Evolutionary conservation across 148 eudicot species (phyloP).

Genomic region (Rhododendron mucronatum): DNA sequence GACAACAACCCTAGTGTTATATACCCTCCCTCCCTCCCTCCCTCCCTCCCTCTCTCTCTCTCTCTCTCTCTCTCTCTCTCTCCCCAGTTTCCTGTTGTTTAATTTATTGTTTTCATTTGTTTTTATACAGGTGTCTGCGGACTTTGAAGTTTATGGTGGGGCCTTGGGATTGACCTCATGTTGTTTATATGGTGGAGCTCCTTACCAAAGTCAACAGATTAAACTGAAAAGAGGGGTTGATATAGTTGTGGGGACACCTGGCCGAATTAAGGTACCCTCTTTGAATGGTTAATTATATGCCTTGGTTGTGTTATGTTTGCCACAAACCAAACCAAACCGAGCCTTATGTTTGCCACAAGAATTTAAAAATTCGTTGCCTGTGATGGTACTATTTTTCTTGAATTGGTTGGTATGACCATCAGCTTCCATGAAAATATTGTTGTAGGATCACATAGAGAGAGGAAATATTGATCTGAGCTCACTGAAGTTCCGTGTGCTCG

Average conservation of each 20-base stretch:
- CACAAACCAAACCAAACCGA: too few relatives aligned
- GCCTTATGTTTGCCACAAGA: background rate
- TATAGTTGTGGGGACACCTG: conserved; percentile 77
- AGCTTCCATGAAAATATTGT: background rate
- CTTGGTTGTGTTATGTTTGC: background rate
- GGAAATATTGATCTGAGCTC: conserved; percentile 72
- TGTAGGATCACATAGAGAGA: conserved; percentile 75
- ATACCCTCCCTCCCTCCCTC: background rate
- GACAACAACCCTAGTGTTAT: background rate
- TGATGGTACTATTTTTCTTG: background rate
- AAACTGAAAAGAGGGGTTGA: conserved; percentile 81
- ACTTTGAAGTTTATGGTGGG: conserved; percentile 70
- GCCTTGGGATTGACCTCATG: conserved; percentile 56
- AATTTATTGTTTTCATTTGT: background rate
- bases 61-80: background rate
- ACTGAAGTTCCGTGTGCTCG: conserved; percentile 81
- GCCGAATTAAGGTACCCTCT: conserved; percentile 73
- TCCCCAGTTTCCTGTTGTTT: background rate
- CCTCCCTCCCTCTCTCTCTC: background rate
- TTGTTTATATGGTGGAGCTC: conserved; percentile 81
- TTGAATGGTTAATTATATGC: background rate
- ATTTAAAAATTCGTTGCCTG: background rate
- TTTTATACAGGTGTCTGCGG: conserved; percentile 51
- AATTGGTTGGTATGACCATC: background rate
- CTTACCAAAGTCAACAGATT: conserved; percentile 43